A percentile compares a stretch with the other conserved stretches of the same genome.
Evolutionary conservation across 2,329 filamentous ascomycete species (phyloP).

Genomic region (Sphaerostilbella broomeana): DNA sequence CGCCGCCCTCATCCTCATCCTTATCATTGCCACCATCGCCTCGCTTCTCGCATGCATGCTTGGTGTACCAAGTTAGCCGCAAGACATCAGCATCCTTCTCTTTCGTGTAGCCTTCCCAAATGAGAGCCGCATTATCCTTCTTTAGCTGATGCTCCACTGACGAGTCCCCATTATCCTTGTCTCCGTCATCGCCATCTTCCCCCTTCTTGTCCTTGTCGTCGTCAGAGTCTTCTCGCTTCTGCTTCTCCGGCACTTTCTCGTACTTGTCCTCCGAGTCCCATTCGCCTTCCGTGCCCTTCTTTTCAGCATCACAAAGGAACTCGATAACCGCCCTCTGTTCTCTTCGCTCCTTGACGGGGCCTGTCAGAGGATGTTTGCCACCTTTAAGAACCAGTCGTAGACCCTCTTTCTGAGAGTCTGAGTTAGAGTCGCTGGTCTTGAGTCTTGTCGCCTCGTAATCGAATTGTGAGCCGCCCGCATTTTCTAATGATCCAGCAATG

Average conservation of each 20-base stretch:
- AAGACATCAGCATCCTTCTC: constrained; percentile 57
- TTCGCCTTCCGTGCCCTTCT: constrained; percentile 68
- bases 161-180: constrained; percentile 33
- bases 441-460: constrained; percentile 62
- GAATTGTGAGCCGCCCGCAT: constrained; percentile 51
- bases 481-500: constrained; percentile 65
- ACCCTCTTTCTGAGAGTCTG: constrained; percentile 64
- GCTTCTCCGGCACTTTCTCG: constrained; percentile 14
- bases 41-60: constrained; percentile 69
- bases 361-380: constrained; percentile 48
- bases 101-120: constrained; percentile 66
- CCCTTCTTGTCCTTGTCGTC: constrained; percentile 24
- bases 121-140: constrained; percentile 56
- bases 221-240: constrained; percentile 22
- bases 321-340: constrained; percentile 75
- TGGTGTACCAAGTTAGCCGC: constrained; percentile 77
- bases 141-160: constrained; percentile 45
- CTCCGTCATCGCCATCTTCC: constrained; percentile 33
- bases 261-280: constrained; percentile 48
- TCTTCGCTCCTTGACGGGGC: constrained; percentile 40
- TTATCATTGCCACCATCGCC: constrained; percentile 40
- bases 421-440: constrained; percentile 55
- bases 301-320: constrained; percentile 70
- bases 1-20: constrained; percentile 35
- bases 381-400: constrained; percentile 61